Conservation (phyloP, 2,329 filamentous ascomycete species). For the Talaromyces rugulosus region DNA sequence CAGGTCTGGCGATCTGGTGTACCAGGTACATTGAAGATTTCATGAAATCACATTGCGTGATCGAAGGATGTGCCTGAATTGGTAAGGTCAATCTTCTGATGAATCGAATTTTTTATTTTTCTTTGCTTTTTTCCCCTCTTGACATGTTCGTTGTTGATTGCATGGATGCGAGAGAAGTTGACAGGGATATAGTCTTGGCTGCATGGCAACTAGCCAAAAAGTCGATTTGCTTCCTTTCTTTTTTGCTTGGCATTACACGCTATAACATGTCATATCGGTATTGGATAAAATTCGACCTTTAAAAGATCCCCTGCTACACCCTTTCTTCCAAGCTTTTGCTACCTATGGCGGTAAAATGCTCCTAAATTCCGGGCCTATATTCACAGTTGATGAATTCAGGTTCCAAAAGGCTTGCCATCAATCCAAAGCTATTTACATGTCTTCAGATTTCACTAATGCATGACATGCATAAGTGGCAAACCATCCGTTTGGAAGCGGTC, state of each 20-base stretch:
- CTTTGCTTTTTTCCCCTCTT: background rate
- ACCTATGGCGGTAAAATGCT: background rate
- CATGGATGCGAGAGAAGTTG: background rate
- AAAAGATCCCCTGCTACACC: background rate
- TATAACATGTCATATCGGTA: background rate
- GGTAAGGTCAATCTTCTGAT: background rate
- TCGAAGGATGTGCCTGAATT: background rate
- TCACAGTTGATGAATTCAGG: background rate
- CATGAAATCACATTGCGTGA: background rate
- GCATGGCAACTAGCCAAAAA: background rate
- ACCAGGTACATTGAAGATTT: background rate
- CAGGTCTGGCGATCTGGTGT: background rate
- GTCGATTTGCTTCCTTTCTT: background rate
- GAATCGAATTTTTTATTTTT: background rate
- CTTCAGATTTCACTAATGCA: background rate
- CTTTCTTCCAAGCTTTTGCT: background rate
- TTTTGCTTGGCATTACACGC: background rate
- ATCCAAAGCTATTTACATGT: background rate
- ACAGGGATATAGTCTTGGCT: background rate
- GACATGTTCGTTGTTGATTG: background rate
- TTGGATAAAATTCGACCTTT: background rate
- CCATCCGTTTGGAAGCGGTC: background rate
- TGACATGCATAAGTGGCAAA: background rate
- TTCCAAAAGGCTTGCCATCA: background rate
- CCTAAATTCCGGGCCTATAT: background rate